Evolutionary conservation across 805 yeast genomes (phyloP).

Genomic region (Kurtzmaniella fragi): DNA sequence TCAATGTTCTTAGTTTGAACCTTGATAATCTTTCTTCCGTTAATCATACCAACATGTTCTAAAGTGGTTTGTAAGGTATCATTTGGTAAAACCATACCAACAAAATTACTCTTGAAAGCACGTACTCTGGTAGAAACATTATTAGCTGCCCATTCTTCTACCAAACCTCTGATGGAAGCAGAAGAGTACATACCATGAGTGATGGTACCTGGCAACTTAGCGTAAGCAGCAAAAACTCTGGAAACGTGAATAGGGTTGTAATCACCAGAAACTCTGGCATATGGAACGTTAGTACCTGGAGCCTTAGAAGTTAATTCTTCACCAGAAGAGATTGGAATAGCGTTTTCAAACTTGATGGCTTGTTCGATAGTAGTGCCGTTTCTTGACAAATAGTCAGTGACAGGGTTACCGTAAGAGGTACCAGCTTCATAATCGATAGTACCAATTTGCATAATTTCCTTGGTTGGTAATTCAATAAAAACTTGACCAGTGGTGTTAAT

Average conservation of each 20-base stretch:
- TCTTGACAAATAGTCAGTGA: conserved; percentile 86
- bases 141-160: conserved; percentile 98
- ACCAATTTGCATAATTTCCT: conserved; percentile 82
- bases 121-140: conserved; percentile 94
- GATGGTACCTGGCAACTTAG: conserved; percentile 92
- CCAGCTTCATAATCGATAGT: conserved; percentile 84
- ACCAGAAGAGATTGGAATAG: conserved; percentile 74
- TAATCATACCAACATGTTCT: conserved; percentile 97
- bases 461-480: conserved; percentile 83
- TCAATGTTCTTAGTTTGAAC: conserved; percentile 83
- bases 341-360: conserved; percentile 83
- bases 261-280: conserved; percentile 97
- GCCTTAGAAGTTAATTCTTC: conserved; percentile 67
- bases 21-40: conserved; percentile 95
- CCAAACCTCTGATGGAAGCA: conserved; percentile 90
- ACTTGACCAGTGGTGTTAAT: conserved; percentile 84
- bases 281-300: conserved; percentile 94
- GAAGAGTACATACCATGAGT: conserved; percentile 99
- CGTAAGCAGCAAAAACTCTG: conserved; percentile 89
- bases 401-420: conserved; percentile 95
- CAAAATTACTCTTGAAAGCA: conserved; percentile 85
- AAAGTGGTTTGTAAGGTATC: conserved; percentile 80
- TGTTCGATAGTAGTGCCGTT: conserved; percentile 92
- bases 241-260: conserved; percentile 98
- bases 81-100: conserved; percentile 97